These are phyloP conservation scores for Fusarium coffeatum DNA, from an alignment of 2,329 filamentous ascomycete species.

Conservation along the genomic window DNA sequence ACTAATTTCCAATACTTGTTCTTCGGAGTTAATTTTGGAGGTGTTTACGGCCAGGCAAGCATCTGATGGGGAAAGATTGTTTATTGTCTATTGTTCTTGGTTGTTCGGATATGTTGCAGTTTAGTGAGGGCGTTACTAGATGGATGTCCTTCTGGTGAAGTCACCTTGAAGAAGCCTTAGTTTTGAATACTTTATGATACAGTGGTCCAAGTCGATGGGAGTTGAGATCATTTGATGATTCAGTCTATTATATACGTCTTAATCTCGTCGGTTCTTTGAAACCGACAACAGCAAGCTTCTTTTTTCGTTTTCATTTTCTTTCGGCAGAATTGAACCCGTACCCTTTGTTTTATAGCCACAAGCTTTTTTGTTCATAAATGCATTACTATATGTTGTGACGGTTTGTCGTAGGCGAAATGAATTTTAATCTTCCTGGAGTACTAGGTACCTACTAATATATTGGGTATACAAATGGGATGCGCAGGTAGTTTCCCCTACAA, in stretches of 20 bases:
- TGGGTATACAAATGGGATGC: background rate
- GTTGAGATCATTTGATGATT: conserved; percentile 42
- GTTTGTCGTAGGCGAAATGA: background rate
- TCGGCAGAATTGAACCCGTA: background rate
- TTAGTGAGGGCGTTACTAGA: conserved; percentile 39
- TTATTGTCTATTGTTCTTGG: conserved; percentile 15
- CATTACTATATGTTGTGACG: background rate
- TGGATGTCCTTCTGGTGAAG: conserved; percentile 27
- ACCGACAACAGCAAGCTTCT: background rate
- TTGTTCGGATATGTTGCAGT: conserved; percentile 31
- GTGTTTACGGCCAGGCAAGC: conserved; percentile 38
- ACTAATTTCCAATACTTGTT: conserved; percentile 53
- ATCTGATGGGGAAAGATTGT: conserved; percentile 37
- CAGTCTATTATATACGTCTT: conserved; percentile 40
- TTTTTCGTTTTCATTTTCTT: background rate
- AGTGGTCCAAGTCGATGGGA: conserved; percentile 23
- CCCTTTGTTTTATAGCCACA: background rate
- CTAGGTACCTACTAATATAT: background rate
- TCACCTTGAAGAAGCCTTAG: conserved; percentile 18
- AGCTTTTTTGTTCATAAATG: background rate
- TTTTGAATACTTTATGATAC: conserved; percentile 43
- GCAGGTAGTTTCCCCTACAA: background rate
- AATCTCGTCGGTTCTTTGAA: conserved; percentile 34
- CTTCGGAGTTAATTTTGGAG: conserved; percentile 29
- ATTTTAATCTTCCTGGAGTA: background rate